A percentile compares a stretch with the other conserved stretches of the same genome.
phyloP scores from a whole-genome alignment of 192 early-diverging fungal species.

The Backusella australiensis region DNA sequence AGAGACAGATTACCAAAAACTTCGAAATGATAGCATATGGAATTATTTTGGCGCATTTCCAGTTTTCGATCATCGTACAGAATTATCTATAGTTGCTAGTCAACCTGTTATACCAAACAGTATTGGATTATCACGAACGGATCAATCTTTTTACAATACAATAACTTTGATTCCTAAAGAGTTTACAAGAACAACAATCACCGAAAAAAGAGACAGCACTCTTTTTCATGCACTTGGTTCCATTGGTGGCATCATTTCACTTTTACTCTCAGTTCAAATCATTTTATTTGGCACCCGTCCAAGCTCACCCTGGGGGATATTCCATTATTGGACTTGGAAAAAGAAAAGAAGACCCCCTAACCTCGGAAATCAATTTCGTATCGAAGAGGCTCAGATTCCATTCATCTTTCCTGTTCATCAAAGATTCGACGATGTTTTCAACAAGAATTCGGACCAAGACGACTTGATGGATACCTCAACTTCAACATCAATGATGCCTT shows the following conservation, averaged over 20 bases:
- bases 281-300: slow-evolving; percentile 5
- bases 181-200: not conserved
- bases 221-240: not conserved
- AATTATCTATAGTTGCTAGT: not conserved
- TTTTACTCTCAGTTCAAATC: slow-evolving; percentile 8
- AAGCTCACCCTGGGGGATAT: not conserved
- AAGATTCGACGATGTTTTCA: not conserved
- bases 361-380: not conserved
- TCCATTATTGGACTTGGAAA: not conserved
- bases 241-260: slow-evolving; percentile 9
- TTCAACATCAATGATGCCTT: too few species aligned
- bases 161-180: not conserved
- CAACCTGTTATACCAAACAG: not conserved
- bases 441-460: not conserved
- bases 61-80: not conserved
- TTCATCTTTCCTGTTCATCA: not conserved
- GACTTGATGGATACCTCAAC: not conserved
- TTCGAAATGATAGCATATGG: not conserved
- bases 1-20: not conserved
- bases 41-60: not conserved
- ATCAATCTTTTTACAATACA: not conserved
- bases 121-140: too few species aligned
- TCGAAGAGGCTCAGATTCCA: not conserved
- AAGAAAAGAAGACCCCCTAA: too few species aligned
- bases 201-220: slow-evolving; percentile 9